A percentile compares a stretch with the other conserved stretches of the same genome.
phyloP scores from a whole-genome alignment of 2,329 filamentous ascomycete genomes.

The Bipolaris victoriae region DNA sequence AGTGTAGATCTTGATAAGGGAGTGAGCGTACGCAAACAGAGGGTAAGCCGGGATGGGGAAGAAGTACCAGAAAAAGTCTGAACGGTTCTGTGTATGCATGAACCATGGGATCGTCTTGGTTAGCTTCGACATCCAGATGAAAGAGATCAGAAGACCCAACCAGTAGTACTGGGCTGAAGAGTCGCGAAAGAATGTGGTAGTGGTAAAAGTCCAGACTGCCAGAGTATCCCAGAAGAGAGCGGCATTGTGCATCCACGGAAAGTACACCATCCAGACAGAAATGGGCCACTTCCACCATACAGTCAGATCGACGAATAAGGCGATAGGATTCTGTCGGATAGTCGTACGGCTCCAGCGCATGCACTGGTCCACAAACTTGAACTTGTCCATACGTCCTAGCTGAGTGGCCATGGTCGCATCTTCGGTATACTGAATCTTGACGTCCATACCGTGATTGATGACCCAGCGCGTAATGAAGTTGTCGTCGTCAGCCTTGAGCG shows the following conservation, averaged over 20 bases:
- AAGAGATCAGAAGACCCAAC: conserved; percentile 8
- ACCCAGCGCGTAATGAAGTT: conserved; percentile 61
- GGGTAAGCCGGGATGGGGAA: conserved; percentile 14
- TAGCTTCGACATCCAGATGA: conserved; percentile 30
- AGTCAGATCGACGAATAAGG: conserved; percentile 26
- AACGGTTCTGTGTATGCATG: conserved; percentile 12
- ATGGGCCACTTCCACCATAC: conserved; percentile 36
- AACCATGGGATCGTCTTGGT: conserved; percentile 34
- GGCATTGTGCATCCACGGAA: conserved; percentile 36
- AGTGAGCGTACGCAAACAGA: conserved; percentile 28
- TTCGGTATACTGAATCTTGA: conserved; percentile 60
- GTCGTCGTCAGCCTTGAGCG: conserved; percentile 40
- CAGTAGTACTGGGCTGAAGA: conserved; percentile 5
- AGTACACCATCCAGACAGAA: conserved; percentile 29
- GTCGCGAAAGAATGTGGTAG: conserved; percentile 14
- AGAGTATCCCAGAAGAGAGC: conserved; percentile 32
- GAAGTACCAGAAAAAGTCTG: conserved; percentile 28
- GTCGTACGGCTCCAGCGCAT: conserved; percentile 36
- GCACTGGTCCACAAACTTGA: conserved; percentile 32
- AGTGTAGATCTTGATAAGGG: conserved; percentile 24
- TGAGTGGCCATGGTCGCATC: conserved; percentile 59
- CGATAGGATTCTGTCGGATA: conserved; percentile 32
- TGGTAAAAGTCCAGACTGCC: conserved; percentile 13
- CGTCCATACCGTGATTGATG: conserved; percentile 54
- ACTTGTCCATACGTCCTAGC: conserved; percentile 36